These are phyloP conservation scores for Arthrinium puccinioides DNA, from an alignment of 2,329 filamentous ascomycete species.

Conservation along the genomic window DNA sequence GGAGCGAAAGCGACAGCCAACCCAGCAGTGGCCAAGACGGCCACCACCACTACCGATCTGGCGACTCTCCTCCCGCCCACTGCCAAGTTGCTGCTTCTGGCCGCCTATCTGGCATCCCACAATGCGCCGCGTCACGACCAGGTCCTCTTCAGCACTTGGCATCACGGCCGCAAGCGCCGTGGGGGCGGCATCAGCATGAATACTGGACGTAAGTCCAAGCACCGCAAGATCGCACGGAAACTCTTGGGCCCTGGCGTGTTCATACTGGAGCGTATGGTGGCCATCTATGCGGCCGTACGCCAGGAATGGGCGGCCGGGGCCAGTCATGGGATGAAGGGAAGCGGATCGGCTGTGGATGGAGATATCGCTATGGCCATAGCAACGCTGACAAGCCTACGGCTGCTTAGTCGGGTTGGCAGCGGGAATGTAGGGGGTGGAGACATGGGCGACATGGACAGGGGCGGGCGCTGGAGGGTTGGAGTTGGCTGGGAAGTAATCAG, in stretches of 20 bases:
- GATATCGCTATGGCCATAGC: constrained; percentile 61
- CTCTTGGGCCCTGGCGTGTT: constrained; percentile 72
- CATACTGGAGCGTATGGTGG: constrained; percentile 68
- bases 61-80: constrained; percentile 59
- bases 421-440: constrained; percentile 55
- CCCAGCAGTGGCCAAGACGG: neutral
- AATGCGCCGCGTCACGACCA: constrained; percentile 69
- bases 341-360: constrained; percentile 34
- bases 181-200: constrained; percentile 32
- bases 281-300: constrained; percentile 65
- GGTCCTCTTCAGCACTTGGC: constrained; percentile 67
- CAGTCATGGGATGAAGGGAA: constrained; percentile 25
- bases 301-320: constrained; percentile 40
- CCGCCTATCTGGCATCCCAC: constrained; percentile 76
- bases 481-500: constrained; percentile 72
- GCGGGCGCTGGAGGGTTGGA: constrained; percentile 70
- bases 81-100: constrained; percentile 65
- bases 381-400: constrained; percentile 62
- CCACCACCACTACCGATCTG: constrained; percentile 32
- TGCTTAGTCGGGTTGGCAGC: constrained; percentile 60
- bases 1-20: constrained; percentile 2
- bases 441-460: constrained; percentile 66
- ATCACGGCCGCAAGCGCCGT: constrained; percentile 43
- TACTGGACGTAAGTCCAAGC: constrained; percentile 33
- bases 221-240: constrained; percentile 69